These are phyloP conservation scores for Zygoascus meyerae DNA, from an alignment of 1,139 yeast species.

Conservation along the genomic window DNA sequence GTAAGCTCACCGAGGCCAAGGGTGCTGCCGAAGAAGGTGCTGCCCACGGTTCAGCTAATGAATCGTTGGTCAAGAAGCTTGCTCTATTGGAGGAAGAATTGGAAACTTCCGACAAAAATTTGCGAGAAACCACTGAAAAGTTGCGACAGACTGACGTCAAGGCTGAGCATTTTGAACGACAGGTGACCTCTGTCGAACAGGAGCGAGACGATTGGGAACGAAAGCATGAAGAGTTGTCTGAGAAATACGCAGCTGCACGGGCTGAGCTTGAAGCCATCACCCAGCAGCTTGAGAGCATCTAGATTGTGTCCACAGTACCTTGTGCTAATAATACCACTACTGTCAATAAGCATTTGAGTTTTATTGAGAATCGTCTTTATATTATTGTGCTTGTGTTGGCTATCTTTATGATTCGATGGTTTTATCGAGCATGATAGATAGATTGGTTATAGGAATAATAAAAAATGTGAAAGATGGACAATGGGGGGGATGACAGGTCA, in stretches of 20 bases:
- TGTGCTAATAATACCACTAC: too few relatives aligned
- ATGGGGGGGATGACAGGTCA: too few relatives aligned
- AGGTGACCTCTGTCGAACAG: constrained; percentile 83
- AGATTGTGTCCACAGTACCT: constrained; percentile 27
- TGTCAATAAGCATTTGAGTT: too few relatives aligned
- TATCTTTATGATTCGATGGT: too few relatives aligned
- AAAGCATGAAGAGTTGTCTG: constrained; percentile 83
- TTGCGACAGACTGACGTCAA: constrained; percentile 94
- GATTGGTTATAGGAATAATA: too few relatives aligned
- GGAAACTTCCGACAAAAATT: constrained; percentile 86
- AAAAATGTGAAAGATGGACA: too few relatives aligned
- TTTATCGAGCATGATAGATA: too few relatives aligned
- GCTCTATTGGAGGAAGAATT: constrained; percentile 89
- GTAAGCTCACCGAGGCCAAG: constrained; percentile 73
- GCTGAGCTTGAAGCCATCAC: constrained; percentile 91
- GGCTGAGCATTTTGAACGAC: constrained; percentile 95
- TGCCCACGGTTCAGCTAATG: constrained; percentile 83
- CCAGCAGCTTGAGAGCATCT: constrained; percentile 86
- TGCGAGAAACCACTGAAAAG: constrained; percentile 90
- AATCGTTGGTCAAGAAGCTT: constrained; percentile 86
- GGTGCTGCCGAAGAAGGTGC: constrained; percentile 90
- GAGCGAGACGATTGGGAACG: constrained; percentile 91
- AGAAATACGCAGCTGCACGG: constrained; percentile 75
- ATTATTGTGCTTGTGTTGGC: too few relatives aligned
- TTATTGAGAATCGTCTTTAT: too few relatives aligned